Evolutionary conservation across 257 asterid genomes (phyloP).

Genomic region (Echites panduratus): DNA sequence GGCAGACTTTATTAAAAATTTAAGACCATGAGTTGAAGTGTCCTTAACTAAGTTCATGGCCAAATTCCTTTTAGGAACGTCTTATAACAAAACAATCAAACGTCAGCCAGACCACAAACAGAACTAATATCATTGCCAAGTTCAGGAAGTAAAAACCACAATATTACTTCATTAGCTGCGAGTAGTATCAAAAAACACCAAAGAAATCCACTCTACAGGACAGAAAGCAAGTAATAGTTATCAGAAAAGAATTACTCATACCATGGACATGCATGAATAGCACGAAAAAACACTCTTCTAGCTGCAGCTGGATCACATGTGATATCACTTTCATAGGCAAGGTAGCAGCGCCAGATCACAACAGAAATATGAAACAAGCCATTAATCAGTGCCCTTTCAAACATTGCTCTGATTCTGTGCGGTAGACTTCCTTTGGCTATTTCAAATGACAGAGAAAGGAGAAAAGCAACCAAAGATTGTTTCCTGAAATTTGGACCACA

Average conservation of each 20-base stretch:
- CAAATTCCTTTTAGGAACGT: not conserved
- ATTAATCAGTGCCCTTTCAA: constrained; percentile 77
- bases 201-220: not conserved
- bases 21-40: not conserved
- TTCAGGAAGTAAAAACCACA: not conserved
- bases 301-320: constrained; percentile 59
- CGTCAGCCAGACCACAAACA: not conserved
- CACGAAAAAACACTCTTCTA: constrained; percentile 84
- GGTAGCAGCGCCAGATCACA: constrained; percentile 77
- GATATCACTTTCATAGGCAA: constrained; percentile 59
- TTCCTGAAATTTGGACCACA: constrained; percentile 44
- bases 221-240: not conserved
- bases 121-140: not conserved
- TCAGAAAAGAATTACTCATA: constrained; percentile 23
- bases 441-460: constrained; percentile 72
- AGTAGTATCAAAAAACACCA: not conserved
- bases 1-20: not conserved
- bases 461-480: constrained; percentile 66
- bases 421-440: constrained; percentile 54
- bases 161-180: not conserved
- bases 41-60: not conserved
- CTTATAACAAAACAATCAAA: not conserved
- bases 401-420: constrained; percentile 76
- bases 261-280: constrained; percentile 98
- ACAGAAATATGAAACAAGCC: constrained; percentile 61